Percentiles rank a stretch among this genome's conserved stretches.
These are phyloP conservation scores for Chimonanthus praecox DNA, from an alignment of 164 flowering plant genomes.

Conservation along the genomic window DNA sequence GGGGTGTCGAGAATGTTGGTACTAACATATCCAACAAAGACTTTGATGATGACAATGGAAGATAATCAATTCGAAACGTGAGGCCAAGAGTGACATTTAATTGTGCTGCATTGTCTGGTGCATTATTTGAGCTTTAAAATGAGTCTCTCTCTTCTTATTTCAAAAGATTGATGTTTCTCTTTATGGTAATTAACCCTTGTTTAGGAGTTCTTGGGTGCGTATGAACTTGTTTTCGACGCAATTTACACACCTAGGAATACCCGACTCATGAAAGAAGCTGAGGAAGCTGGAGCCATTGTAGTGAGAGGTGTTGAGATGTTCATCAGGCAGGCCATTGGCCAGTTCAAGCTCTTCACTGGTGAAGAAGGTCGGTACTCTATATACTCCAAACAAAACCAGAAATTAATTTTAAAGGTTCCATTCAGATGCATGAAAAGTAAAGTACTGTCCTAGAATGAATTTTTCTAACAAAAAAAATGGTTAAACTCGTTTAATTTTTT, in stretches of 20 bases:
- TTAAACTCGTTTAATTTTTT: background rate
- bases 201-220: conserved; percentile 35
- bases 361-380: conserved; percentile 25
- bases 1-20: too few species aligned
- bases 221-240: conserved; percentile 47
- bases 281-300: conserved; percentile 34
- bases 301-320: conserved; percentile 55
- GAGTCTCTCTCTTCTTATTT: background rate
- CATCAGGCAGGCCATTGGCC: conserved; percentile 44
- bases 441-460: background rate
- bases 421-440: background rate
- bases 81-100: background rate
- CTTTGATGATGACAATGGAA: too few species aligned
- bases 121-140: background rate
- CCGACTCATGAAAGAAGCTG: conserved; percentile 41
- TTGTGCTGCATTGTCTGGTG: background rate
- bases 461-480: background rate
- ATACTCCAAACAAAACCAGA: background rate
- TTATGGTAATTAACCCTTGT: conserved; percentile 2
- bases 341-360: conserved; percentile 38
- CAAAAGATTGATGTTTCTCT: background rate
- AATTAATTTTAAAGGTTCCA: too few species aligned
- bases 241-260: conserved; percentile 54
- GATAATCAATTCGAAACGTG: background rate
- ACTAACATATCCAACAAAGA: too few species aligned